Evolutionary conservation across 768 basidiomycete species (phyloP).

Genomic region (Daedaleopsis nitida): DNA sequence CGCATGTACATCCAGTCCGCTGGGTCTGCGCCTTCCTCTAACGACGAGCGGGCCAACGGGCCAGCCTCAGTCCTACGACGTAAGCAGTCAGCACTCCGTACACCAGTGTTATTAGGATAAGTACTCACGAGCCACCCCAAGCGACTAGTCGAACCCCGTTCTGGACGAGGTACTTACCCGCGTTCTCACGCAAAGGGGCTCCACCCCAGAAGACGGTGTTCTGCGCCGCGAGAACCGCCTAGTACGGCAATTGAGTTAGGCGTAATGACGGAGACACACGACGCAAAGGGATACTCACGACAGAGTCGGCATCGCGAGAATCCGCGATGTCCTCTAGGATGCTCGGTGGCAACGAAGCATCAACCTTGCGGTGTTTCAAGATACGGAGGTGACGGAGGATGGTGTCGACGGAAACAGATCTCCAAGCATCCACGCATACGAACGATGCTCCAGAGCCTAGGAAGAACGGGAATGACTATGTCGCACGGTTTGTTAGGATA

Average conservation of each 20-base stretch:
- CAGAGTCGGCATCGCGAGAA: background rate
- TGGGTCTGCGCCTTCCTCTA: background rate
- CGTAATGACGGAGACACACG: background rate
- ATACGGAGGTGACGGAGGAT: constrained; percentile 20
- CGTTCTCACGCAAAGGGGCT: constrained; percentile 17
- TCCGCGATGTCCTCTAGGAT: constrained; percentile 24
- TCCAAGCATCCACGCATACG: background rate
- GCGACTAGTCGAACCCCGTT: constrained; percentile 6
- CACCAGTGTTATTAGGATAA: background rate
- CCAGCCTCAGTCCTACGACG: constrained; percentile 25
- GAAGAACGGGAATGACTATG: constrained; percentile 5
- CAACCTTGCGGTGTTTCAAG: constrained; percentile 6
- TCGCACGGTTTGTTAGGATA: constrained; percentile 8
- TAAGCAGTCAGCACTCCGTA: background rate
- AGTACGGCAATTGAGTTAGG: background rate
- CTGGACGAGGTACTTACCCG: constrained; percentile 5
- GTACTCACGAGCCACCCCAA: constrained; percentile 18
- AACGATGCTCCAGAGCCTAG: background rate
- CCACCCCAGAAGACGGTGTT: constrained; percentile 19
- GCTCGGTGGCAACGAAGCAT: constrained; percentile 19
- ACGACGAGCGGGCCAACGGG: constrained; percentile 7
- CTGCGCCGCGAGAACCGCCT: constrained; percentile 3
- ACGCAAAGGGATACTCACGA: background rate
- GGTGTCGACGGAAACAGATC: background rate
- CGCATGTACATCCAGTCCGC: constrained; percentile 16